Evolutionary conservation across 2,329 filamentous ascomycete species (phyloP).

Genomic region (Xylaria sp.): DNA sequence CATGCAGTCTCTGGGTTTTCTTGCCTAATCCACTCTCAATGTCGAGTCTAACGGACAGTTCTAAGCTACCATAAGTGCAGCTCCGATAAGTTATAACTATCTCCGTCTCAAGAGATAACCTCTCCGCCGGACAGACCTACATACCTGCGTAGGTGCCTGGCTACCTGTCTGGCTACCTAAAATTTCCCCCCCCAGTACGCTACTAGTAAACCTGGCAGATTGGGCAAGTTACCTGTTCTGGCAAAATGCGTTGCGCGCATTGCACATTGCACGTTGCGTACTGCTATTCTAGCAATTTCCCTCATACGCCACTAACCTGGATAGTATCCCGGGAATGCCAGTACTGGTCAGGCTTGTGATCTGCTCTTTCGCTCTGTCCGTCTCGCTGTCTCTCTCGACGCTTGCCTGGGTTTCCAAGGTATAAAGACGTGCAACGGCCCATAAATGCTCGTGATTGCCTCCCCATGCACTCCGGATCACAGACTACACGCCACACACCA

Average conservation of each 20-base stretch:
- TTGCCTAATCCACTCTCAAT: background rate
- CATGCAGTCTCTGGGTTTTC: slow-evolving; percentile 8
- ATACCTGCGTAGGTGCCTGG: no score
- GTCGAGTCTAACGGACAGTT: background rate
- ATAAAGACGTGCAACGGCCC: slow-evolving; percentile 10
- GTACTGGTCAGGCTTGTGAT: background rate
- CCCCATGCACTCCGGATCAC: slow-evolving; percentile 19
- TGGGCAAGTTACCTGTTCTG: background rate
- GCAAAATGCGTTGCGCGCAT: background rate
- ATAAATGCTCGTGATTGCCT: slow-evolving; percentile 30
- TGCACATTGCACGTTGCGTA: background rate
- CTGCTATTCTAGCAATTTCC: background rate
- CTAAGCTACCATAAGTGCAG: background rate
- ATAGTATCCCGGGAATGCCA: background rate
- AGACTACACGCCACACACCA: background rate
- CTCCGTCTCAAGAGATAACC: no score
- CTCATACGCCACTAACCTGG: background rate
- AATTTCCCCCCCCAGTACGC: no score
- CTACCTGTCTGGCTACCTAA: background rate
- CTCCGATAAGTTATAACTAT: no score
- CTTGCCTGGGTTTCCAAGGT: background rate
- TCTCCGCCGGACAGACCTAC: background rate
- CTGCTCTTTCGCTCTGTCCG: background rate
- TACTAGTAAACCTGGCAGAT: background rate
- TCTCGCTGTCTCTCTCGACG: background rate